phyloP scores from a whole-genome alignment of 306 rosid genomes.

The Rosa rugosa region DNA sequence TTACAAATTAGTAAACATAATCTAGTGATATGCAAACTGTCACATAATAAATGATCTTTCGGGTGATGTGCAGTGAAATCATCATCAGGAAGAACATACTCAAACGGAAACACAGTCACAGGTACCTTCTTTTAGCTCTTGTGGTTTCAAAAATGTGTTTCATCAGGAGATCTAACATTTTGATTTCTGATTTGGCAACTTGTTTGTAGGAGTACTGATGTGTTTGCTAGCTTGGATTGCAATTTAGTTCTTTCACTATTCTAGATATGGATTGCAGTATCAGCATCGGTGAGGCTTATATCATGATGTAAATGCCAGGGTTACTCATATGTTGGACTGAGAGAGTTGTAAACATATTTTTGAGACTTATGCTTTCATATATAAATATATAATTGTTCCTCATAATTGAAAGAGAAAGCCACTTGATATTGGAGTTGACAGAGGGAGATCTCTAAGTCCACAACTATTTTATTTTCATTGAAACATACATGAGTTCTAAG shows the following conservation, averaged over 20 bases:
- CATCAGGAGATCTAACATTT: background rate
- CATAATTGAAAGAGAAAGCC: background rate
- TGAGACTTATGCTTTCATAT: background rate
- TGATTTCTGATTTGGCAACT: conserved; percentile 8
- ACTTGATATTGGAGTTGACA: conserved; percentile 7
- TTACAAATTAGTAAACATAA: background rate
- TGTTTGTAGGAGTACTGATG: conserved; percentile 46
- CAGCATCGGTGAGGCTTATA: background rate
- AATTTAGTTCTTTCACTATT: conserved; percentile 6
- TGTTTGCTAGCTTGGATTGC: conserved; percentile 41
- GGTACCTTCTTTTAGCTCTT: conserved; percentile 31
- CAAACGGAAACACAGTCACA: conserved; percentile 28
- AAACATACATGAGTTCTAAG: background rate
- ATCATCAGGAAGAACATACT: conserved; percentile 38
- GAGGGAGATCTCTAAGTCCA: background rate
- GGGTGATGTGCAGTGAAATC: conserved; percentile 38
- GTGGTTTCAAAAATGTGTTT: background rate
- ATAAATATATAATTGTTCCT: background rate
- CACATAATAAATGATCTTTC: background rate
- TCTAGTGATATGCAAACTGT: background rate
- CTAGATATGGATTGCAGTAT: conserved; percentile 9
- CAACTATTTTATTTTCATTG: background rate
- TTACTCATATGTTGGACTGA: background rate
- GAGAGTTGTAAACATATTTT: conserved; percentile 12
- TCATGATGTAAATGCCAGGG: conserved; percentile 1